Evolutionary conservation across 129 eudicot genomes (phyloP).

Genomic region (Heracleum sosnowskyi): DNA sequence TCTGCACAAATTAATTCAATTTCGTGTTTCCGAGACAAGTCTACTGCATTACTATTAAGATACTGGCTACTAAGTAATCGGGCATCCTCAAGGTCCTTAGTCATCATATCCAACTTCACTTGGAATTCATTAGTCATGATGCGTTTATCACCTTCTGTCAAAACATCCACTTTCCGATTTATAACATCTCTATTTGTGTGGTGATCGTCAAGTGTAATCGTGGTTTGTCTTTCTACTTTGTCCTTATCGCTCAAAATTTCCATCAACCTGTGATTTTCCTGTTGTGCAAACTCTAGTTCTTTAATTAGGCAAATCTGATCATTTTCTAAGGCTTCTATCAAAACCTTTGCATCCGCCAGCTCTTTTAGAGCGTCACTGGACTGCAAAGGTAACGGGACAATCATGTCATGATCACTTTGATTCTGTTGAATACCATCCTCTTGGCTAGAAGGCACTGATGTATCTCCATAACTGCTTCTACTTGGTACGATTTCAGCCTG

Average conservation of each 20-base stretch:
- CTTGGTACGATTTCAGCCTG: conserved; percentile 30
- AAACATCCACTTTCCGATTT: conserved; percentile 17
- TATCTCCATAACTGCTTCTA: conserved; percentile 28
- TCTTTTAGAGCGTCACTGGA: conserved; percentile 28
- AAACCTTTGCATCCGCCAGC: conserved; percentile 37
- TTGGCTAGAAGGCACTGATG: conserved; percentile 19
- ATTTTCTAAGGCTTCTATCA: conserved; percentile 50
- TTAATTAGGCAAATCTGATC: conserved; percentile 40
- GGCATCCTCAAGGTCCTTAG: conserved; percentile 49
- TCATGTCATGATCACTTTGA: conserved; percentile 21
- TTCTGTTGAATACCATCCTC: conserved; percentile 22
- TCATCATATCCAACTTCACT: conserved; percentile 46
- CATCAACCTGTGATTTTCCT: conserved; percentile 43
- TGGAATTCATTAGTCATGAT: conserved; percentile 32
- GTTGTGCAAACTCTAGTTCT: conserved; percentile 39
- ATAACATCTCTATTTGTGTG: conserved; percentile 7
- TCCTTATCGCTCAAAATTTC: conserved; percentile 33
- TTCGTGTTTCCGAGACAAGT: conserved; percentile 28
- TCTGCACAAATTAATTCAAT: conserved; percentile 39
- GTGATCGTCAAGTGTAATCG: conserved; percentile 20
- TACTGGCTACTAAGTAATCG: conserved; percentile 31
- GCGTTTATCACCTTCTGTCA: conserved; percentile 13
- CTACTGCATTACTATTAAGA: conserved; percentile 19
- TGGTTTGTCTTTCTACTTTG: conserved; percentile 18
- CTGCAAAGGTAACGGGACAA: conserved; percentile 10